Base-by-base conservation (phyloP, 345 rosid species). In the Nephelium lappaceum region DNA sequence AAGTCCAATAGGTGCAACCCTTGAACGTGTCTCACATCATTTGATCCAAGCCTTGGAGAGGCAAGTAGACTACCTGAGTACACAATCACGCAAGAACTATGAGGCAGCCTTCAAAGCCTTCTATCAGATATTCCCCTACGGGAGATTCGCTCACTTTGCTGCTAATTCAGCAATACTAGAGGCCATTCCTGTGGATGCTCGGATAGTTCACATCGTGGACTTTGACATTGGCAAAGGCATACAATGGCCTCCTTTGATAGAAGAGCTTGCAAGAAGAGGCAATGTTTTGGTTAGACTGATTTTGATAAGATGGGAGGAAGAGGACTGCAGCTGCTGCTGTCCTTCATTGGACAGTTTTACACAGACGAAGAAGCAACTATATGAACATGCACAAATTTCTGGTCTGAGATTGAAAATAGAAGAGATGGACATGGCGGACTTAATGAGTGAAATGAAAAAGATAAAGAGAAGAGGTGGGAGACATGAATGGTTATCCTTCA, bases 161-260 rank as follows among this genome's bases (percentile, higher is more conserved):
- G 85, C 90, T 58, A 84, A 87, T 73, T 85, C 88, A 10, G 81
- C 71, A n/a, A 84, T 86, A 18, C 74, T 86, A 31, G 85, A 85
- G 24, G 72, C 87, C 21, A 67, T 80, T 16, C 88, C 88, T 19
- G 68, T 72, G n/a, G 67, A 78, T 63, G 80, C 71, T 62, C 38
- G 49, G 5, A 21, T 2, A 21, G 38, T 86, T 5, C 87, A 86
- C 57, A 61, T 83, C 11, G 81, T 83, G 7, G 88, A 87, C 23
- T 87, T 89, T 41, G 85, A 85, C 69, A 78, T 83, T 31, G 85
- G 86, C 0, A 60, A 66, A 10, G 89, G 90, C 12, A 39, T 85
- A 3, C 88, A 87, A 23, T 87, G 92, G 92, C 84, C 85, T 68
- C 79, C 86, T 1, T 6, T 89, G 75, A 78, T 86, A 6, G 83